Conservation (phyloP, 2,329 filamentous ascomycete genomes). For the Clonostachys byssicola region DNA sequence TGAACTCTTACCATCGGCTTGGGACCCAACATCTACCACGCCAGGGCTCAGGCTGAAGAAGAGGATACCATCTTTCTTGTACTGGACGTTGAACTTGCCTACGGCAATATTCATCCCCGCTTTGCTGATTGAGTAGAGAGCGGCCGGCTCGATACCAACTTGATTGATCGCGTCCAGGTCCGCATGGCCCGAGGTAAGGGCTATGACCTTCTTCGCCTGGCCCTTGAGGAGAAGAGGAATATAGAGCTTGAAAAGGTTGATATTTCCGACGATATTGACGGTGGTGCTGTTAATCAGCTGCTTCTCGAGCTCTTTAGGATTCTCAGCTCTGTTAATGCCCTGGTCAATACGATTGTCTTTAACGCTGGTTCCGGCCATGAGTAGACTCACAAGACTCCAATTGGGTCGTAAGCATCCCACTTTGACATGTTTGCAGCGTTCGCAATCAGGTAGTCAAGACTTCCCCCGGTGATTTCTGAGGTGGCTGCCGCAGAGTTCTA, state of each 20-base stretch:
- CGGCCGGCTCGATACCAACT: neutral
- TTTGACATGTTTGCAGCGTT: constrained; percentile 34
- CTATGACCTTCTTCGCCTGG: constrained; percentile 43
- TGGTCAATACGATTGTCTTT: constrained; percentile 9
- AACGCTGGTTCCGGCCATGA: too few species aligned
- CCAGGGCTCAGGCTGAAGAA: neutral
- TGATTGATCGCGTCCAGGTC: constrained; percentile 34
- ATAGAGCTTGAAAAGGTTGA: constrained; percentile 34
- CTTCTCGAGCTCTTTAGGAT: neutral
- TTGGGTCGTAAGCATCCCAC: constrained; percentile 16
- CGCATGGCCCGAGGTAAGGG: constrained; percentile 38
- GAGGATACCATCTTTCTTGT: constrained; percentile 9
- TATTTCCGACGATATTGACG: constrained; percentile 24
- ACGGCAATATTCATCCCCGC: constrained; percentile 2
- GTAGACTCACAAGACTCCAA: constrained; percentile 25
- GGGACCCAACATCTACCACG: neutral
- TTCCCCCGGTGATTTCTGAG: constrained; percentile 20
- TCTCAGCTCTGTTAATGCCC: neutral
- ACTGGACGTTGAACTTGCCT: constrained; percentile 5
- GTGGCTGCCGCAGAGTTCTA: neutral
- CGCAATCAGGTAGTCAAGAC: constrained; percentile 45
- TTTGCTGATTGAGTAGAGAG: constrained; percentile 4
- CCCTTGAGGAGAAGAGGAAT: constrained; percentile 44
- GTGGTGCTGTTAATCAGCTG: constrained; percentile 20
- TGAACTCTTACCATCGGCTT: neutral